Evolutionary conservation across 1,284 basidiomycete genomes (phyloP), one percentile per base, ranked within the genome.

Genomic region (Ustilago crameri): DNA sequence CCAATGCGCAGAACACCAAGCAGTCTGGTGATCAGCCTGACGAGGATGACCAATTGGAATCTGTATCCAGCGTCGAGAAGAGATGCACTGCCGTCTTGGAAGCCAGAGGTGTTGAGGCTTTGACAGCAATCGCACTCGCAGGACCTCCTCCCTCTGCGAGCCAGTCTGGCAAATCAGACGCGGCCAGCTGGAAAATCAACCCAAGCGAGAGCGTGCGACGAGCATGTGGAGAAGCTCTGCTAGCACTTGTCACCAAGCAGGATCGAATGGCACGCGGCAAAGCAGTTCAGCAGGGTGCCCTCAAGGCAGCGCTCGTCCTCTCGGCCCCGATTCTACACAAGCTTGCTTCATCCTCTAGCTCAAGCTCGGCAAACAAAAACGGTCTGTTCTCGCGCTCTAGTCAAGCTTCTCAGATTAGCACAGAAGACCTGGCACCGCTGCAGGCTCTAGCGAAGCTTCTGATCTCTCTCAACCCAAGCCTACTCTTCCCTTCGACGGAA

Each of bases 391-490:
- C 58, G 7, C 57, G 55, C 35, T 22, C 55, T 2, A 12, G 41
- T 3, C 20, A 26, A 24, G 37, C 24, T 34, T 23, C 51, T 0
- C 38, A 46, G 9, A 44, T 70, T 14, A 53, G 54, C 41, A 74
- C 84, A n/a, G 79, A 85, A 4, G 87, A 88, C 57, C 85, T 95
- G 8, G 86, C 88, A 12, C 87, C 92, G 0, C 87, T 93, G 27
- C 95, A 98, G 82, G 94, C 93, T 0, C 86, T 98, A 15, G 92
- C 94, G 10, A 97, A 96, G 80, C 89, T 98, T 30, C 87, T 92
- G 49, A 98, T 98, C 78, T 95, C 95, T 0, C 87, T 93, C 1
- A 90, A 93, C 14, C 95, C 95, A 0, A 84, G 92, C 1, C 89
- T 94, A 61, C 90, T 98, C 30, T 96, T 95, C 84, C 91, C 92